Percentiles rank a stretch among this genome's conserved stretches.
Conservation (phyloP, 257 asterid species). For the Solanum tarapatanum region DNA sequence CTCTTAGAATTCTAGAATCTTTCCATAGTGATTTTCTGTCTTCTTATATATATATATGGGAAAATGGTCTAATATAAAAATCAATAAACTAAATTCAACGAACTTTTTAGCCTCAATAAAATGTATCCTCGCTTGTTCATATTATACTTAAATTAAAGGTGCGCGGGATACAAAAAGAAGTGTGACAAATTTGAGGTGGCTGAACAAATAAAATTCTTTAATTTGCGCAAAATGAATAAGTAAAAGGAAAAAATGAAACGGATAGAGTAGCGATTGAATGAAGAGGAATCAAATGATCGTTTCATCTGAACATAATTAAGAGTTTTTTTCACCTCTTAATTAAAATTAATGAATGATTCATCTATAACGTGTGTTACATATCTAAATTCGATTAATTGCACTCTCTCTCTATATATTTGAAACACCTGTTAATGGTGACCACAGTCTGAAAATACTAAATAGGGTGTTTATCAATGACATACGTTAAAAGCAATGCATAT, state of each 20-base stretch:
- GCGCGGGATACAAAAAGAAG: too few relatives aligned
- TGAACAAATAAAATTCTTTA: too few relatives aligned
- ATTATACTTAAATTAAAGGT: too few relatives aligned
- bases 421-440: too few relatives aligned
- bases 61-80: too few relatives aligned
- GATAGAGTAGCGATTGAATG: neutral
- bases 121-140: neutral
- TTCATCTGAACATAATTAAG: neutral
- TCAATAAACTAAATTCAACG: neutral
- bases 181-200: neutral
- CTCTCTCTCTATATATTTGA: neutral
- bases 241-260: too few relatives aligned
- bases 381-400: neutral
- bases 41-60: too few relatives aligned
- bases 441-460: too few relatives aligned
- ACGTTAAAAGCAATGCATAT: neutral
- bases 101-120: neutral
- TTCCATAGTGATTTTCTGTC: too few relatives aligned
- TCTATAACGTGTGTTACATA: neutral
- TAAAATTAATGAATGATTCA: neutral
- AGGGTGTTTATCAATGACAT: too few relatives aligned
- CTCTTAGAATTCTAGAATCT: too few relatives aligned
- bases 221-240: too few relatives aligned
- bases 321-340: neutral
- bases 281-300: neutral